Base-by-base conservation (phyloP, 495 filamentous ascomycete genomes). In the Penicillium cosmopolitanum region DNA sequence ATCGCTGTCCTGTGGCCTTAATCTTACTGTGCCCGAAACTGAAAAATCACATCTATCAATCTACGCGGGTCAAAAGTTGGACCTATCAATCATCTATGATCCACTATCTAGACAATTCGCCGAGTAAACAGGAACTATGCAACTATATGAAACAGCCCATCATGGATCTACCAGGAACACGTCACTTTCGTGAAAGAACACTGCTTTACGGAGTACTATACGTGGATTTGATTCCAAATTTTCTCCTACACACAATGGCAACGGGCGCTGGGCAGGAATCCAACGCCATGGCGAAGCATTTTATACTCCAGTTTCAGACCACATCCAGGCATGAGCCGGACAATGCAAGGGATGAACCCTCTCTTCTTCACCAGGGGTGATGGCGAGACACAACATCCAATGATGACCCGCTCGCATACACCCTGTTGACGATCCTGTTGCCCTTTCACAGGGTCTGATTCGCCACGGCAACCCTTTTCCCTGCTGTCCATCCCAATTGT, bases 361-460 rank as follows among this genome's bases (percentile, higher is more conserved):
- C 50, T 34, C 8, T 18, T 60, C 52, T 42, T 51, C 40, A 46
- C 64, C 62, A 69, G 63, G 63, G 48, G 55, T 65, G 62, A 64
- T 63, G 62, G 68, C 63, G 68, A 71, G 66, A 70, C 62, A 71
- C 66, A 56, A 53, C 48, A 61, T 57, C 63, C 68, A 69, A 66
- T 71, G 63, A 57, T 61, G 66, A 60, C 63, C 68, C 68, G 61
- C 66, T 65, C 48, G 16, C 19, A 51, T 62, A 63, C 57, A 70
- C 59, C 67, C 62, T 70, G 50, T 50, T 55, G 67, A 9, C 55
- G 63, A 68, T 66, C 66, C 50, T 66, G 40, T 59, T 58, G 63
- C 61, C 68, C 66, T 71, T 56, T 33, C 19, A 56, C 60, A 70
- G 68, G 63, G 63, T 35, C 42, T 71, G 68, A 71, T 71, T 71